Base-by-base conservation (phyloP, 208 protist species). In the Trypanosoma lewisi region DNA sequence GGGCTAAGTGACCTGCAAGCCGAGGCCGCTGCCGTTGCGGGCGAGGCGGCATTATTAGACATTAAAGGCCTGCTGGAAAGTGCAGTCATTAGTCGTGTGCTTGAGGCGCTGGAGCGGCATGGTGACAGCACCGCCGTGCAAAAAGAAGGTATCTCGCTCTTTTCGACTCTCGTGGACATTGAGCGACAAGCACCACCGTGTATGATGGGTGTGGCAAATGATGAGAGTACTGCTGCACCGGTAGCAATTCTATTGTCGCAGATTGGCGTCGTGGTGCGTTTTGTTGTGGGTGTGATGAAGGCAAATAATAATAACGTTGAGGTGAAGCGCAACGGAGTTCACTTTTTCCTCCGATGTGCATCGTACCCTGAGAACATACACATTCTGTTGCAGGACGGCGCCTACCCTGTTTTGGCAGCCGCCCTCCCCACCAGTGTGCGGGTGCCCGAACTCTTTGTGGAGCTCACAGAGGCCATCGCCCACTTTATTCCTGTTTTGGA, bases 401-500 rank as follows among this genome's bases (percentile, higher is more conserved):
- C 72, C 1, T 87, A 88, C 57, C 42, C 48, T 16, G 57, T 73
- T 19, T 67, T 75, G 21, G 51, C 83, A 21, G 50, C 57, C 25
- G 47, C 52, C 11, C 37, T 83, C 36, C 31, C 34, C 19, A 42
- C 28, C 19, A 33, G 53, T 0, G 27, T 42, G 11, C 41, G 27
- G 9, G 6, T 55, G 17, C 63, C 63, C 2, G 73, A 73, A 11
- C 51, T 87, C 8, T 86, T 87, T 52, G 62, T 34, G 9, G 49
- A 42, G 11, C 48, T 77, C 0, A 77, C 70, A 5, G 87, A 89
- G 53, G 67, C 78, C 0, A 67, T 90, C 0, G 77, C 75, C 6
- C 72, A 74, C 63, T 75, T 77, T 42, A 70, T 76, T 9, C 66
- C 83, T 5, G 21, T 75, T 11, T 62, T 90, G 8, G 83, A 93